These are phyloP conservation scores for Rhododendron henanense DNA, from an alignment of 148 eudicot genomes.

Conservation along the genomic window DNA sequence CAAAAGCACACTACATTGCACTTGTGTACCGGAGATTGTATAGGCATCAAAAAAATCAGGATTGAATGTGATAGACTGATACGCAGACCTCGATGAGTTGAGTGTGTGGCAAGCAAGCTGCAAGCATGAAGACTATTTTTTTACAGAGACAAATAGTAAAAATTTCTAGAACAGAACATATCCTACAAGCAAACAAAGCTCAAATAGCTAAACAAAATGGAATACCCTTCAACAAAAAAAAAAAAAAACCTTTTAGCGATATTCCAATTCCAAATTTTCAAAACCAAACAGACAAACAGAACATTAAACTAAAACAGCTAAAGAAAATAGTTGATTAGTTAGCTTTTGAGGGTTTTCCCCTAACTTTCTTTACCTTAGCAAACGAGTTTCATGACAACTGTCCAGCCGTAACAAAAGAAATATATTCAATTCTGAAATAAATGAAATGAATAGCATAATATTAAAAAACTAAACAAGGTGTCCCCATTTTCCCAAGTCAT, in stretches of 20 bases:
- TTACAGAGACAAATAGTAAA: background rate
- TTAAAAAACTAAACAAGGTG: background rate
- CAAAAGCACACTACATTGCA: constrained; percentile 87
- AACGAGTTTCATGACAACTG: background rate
- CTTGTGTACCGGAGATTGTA: constrained; percentile 49
- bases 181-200: background rate
- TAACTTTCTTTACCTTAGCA: background rate
- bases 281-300: background rate
- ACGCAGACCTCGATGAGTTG: constrained; percentile 92
- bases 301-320: background rate
- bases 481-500: background rate
- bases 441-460: background rate
- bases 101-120: constrained; percentile 78
- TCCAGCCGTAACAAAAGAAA: background rate
- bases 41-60: constrained; percentile 76
- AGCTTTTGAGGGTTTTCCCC: background rate
- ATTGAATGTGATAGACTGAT: constrained; percentile 71
- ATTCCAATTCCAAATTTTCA: background rate
- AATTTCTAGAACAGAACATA: background rate
- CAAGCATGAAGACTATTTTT: background rate
- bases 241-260: background rate
- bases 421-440: background rate
- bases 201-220: background rate
- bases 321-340: background rate
- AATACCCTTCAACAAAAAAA: background rate